Percentiles rank a stretch among this genome's conserved stretches.
Evolutionary conservation across 345 rosid genomes (phyloP).

Genomic region (Sonneratia caseolaris): DNA sequence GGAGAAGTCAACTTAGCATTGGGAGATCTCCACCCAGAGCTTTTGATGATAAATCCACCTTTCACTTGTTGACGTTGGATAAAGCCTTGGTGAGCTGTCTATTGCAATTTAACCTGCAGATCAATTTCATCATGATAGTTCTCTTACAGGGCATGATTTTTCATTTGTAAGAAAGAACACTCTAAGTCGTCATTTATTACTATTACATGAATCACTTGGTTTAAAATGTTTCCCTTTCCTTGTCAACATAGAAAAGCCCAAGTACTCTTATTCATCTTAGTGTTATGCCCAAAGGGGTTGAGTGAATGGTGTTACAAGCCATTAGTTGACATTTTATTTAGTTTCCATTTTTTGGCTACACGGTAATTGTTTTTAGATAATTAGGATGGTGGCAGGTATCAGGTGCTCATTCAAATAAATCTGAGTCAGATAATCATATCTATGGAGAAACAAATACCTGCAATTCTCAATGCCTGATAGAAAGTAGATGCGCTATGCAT

Average conservation of each 20-base stretch:
- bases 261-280: background rate
- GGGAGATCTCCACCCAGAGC: conserved; percentile 30
- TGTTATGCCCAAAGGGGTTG: background rate
- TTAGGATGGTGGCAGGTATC: background rate
- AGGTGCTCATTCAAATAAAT: background rate
- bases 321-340: background rate
- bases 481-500: background rate
- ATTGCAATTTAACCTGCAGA: background rate
- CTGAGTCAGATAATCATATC: background rate
- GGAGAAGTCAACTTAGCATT: conserved; percentile 22
- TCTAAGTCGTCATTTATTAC: background rate
- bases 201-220: background rate
- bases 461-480: background rate
- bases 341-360: background rate
- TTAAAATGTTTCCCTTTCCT: background rate
- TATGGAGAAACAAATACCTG: background rate
- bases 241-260: background rate
- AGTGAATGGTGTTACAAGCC: background rate
- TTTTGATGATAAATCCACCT: conserved; percentile 49
- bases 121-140: background rate
- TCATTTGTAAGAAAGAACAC: background rate
- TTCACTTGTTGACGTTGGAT: conserved; percentile 28
- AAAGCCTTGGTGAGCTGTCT: conserved; percentile 36
- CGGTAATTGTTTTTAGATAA: background rate
- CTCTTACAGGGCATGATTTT: background rate